phyloP scores from a whole-genome alignment of 805 yeast genomes.

The Yarrowia bubula region DNA sequence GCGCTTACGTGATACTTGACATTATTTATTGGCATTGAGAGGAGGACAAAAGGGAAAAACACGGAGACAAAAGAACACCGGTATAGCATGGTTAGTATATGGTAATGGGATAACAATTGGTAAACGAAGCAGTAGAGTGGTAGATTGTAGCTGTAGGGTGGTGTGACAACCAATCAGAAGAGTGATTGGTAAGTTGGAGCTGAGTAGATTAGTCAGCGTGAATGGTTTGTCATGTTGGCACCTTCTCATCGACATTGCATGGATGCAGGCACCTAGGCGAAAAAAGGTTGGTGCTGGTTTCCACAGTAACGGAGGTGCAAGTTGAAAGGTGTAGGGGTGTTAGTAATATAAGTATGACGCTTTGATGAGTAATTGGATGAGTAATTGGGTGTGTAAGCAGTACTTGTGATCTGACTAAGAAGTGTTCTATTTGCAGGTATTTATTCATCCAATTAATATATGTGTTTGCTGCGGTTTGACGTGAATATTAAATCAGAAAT shows the following conservation, averaged over 20 bases:
- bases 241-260: not conserved
- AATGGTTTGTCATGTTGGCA: no score
- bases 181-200: no score
- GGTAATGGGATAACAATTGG: not conserved
- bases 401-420: no score
- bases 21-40: conserved; percentile 4
- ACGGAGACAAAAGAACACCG: not conserved
- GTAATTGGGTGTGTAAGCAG: no score
- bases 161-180: not conserved
- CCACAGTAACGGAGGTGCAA: not conserved
- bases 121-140: not conserved
- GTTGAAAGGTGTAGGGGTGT: not conserved
- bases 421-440: not conserved
- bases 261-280: not conserved
- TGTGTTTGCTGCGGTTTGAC: no score
- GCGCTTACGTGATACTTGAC: not conserved
- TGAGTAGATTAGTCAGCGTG: no score
- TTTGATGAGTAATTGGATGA: no score
- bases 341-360: no score
- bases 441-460: no score
- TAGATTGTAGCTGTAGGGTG: not conserved
- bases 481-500: no score
- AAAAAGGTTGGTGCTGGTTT: not conserved
- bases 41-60: not conserved
- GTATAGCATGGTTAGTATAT: conserved; percentile 1